These are phyloP conservation scores for Acidomyces sp. DNA, from an alignment of 495 filamentous ascomycete genomes.

Conservation along the genomic window DNA sequence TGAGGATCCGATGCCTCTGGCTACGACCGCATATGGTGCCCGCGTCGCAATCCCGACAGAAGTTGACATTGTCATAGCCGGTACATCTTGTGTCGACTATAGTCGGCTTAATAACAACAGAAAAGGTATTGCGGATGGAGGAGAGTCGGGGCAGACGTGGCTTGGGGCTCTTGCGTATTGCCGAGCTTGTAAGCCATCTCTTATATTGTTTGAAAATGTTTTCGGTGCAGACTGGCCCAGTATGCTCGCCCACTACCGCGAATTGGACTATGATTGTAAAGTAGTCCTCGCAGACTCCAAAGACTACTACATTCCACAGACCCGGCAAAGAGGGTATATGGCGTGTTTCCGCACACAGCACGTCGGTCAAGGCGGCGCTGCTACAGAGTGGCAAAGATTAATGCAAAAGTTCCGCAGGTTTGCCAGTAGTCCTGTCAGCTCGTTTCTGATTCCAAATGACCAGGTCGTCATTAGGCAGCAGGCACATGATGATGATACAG, in stretches of 20 bases:
- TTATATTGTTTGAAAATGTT: slow-evolving; percentile 71
- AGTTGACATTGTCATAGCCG: slow-evolving; percentile 58
- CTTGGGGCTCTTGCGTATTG: slow-evolving; percentile 48
- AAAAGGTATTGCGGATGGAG: slow-evolving; percentile 38
- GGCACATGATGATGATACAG: slow-evolving; percentile 16
- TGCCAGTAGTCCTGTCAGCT: slow-evolving; percentile 50
- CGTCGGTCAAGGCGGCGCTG: slow-evolving; percentile 20
- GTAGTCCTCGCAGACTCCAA: slow-evolving; percentile 51
- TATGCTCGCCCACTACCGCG: slow-evolving; percentile 31
- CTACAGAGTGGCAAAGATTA: slow-evolving; percentile 27
- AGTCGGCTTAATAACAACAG: slow-evolving; percentile 40
- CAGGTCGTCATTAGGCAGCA: slow-evolving; percentile 34
- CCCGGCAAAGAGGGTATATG: slow-evolving; percentile 59
- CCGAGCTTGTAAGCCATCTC: slow-evolving; percentile 38
- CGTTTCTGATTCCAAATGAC: slow-evolving; percentile 47
- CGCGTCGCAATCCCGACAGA: slow-evolving; percentile 42
- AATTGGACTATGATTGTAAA: slow-evolving; percentile 41
- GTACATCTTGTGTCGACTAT: slow-evolving; percentile 70
- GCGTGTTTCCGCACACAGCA: slow-evolving; percentile 41
- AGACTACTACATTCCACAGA: slow-evolving; percentile 68
- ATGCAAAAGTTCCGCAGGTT: slow-evolving; percentile 38
- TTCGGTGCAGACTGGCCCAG: slow-evolving; percentile 45
- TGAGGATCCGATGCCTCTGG: slow-evolving; percentile 25
- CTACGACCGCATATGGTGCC: slow-evolving; percentile 58
- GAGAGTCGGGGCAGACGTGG: slow-evolving; percentile 63